Percentiles rank a stretch among this genome's conserved stretches.
These are phyloP conservation scores for Colletotrichum horii DNA, from an alignment of 2,329 filamentous ascomycete genomes.

Conservation along the genomic window DNA sequence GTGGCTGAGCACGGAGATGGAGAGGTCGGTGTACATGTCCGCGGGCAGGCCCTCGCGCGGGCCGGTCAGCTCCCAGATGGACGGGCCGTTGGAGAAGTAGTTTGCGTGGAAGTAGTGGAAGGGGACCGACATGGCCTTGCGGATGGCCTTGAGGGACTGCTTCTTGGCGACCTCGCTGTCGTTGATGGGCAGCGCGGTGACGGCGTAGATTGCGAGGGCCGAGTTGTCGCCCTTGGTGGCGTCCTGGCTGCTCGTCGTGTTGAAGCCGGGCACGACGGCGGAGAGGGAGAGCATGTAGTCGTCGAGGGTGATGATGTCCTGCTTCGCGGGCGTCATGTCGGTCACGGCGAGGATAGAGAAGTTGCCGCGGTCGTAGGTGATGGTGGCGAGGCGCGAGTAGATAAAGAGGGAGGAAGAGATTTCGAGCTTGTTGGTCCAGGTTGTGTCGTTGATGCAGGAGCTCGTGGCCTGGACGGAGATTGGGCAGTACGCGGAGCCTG, in stretches of 20 bases:
- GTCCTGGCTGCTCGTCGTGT: background rate
- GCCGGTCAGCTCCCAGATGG: conserved; percentile 3
- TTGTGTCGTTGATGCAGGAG: background rate
- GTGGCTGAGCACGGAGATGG: conserved; percentile 12
- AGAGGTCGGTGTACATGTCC: conserved; percentile 15
- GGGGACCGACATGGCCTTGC: conserved; percentile 16
- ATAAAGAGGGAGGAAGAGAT: conserved; percentile 7
- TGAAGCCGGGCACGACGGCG: conserved; percentile 8
- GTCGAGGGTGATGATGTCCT: background rate
- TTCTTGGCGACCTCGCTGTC: conserved; percentile 16
- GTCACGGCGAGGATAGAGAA: conserved; percentile 13
- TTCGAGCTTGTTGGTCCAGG: background rate
- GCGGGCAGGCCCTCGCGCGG: background rate
- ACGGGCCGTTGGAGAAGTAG: background rate
- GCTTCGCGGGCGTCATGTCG: background rate
- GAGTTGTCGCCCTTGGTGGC: conserved; percentile 11
- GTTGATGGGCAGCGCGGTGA: conserved; percentile 15
- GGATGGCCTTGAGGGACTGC: conserved; percentile 4
- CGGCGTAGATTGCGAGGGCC: conserved; percentile 15
- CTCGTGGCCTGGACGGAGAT: background rate
- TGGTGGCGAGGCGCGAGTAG: conserved; percentile 1
- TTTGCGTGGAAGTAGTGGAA: conserved; percentile 17
- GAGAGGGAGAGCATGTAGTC: conserved; percentile 14
- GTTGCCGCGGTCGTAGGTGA: conserved; percentile 15
- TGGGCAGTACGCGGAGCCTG: conserved; percentile 15